phyloP scores from a whole-genome alignment of 2,329 filamentous ascomycete genomes.

The Uncinocarpus reesii region DNA sequence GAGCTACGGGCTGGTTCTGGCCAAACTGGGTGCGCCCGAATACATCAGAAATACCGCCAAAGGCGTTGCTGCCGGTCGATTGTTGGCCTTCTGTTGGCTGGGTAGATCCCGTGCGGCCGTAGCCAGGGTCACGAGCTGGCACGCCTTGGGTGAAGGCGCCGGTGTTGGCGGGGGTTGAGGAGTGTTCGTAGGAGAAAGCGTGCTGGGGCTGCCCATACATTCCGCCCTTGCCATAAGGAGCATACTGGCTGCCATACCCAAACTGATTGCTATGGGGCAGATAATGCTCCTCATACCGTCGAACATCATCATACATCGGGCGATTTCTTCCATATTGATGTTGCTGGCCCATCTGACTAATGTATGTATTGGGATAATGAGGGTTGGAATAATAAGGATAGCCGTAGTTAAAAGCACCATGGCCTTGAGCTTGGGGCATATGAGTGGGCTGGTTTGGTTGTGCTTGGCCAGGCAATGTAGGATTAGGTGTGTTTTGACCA shows the following conservation, averaged over 20 bases:
- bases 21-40: conserved; percentile 52
- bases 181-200: conserved; percentile 55
- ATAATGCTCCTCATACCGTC: conserved; percentile 41
- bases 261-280: conserved; percentile 44
- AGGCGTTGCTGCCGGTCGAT: conserved; percentile 41
- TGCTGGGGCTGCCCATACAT: conserved; percentile 56
- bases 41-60: conserved; percentile 47
- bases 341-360: conserved; percentile 43
- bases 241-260: conserved; percentile 42
- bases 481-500: conserved; percentile 84
- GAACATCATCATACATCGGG: conserved; percentile 42
- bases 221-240: conserved; percentile 45
- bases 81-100: conserved; percentile 48
- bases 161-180: conserved; percentile 53
- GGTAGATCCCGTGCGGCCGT: conserved; percentile 49
- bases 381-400: conserved; percentile 52
- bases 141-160: conserved; percentile 36
- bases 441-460: conserved; percentile 45
- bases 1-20: conserved; percentile 43
- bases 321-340: conserved; percentile 40
- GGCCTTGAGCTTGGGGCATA: conserved; percentile 42
- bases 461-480: conserved; percentile 50
- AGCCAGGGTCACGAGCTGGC: conserved; percentile 47
- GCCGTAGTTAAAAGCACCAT: conserved; percentile 50
- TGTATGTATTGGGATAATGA: conserved; percentile 51